Base-by-base conservation (phyloP, 2,329 filamentous ascomycete species). In the Dothideomycetidae sp. region DNA sequence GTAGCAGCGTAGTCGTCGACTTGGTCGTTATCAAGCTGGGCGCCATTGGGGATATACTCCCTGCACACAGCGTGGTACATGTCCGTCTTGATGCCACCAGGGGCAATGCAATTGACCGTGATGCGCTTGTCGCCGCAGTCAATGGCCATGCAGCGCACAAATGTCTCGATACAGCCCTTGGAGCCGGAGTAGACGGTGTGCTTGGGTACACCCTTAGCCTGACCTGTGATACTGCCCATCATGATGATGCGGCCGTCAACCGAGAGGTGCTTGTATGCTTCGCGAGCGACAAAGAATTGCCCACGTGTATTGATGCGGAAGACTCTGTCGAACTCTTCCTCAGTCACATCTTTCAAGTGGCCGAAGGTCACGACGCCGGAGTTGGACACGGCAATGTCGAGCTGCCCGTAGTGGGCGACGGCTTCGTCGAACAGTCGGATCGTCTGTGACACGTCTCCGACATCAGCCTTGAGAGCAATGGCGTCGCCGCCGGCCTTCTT, bases 351-450 rank as follows among this genome's bases (percentile, higher is more conserved):
- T 55, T 67, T 66, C 48, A 68, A 54, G 54, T 68, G 65, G 42
- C 65, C 65, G 52, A 68, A 68, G 31, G 61, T 63, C 23, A 68
- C 65, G 38, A 68, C 68, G 46, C 68, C 76, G 31, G 70, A 73
- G 66, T 81, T 81, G 53, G 72, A 78, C 65, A 71, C 73, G 51
- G 77, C 76, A 48, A 81, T 77, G 60, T 81, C 66, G 51, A 81
- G 66, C 56, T 72, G 68, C 56, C 76, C 76, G 52, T 75, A 82
- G 55, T 71, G 63, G 48, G 62, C 60, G 44, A 75, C 63, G 37
- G 75, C 75, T 52, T 77, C 57, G 40, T 70, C 65, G 62, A 82
- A 79, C 48, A 82, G 61, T 42, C 59, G 57, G 38, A 68, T 64
- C 46, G 75, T 81, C 57, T 81, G 64, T 42, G 67, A 56, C 31